Conservation (phyloP, 108 stramenopile species). For the Discostella stelligeroides region DNA sequence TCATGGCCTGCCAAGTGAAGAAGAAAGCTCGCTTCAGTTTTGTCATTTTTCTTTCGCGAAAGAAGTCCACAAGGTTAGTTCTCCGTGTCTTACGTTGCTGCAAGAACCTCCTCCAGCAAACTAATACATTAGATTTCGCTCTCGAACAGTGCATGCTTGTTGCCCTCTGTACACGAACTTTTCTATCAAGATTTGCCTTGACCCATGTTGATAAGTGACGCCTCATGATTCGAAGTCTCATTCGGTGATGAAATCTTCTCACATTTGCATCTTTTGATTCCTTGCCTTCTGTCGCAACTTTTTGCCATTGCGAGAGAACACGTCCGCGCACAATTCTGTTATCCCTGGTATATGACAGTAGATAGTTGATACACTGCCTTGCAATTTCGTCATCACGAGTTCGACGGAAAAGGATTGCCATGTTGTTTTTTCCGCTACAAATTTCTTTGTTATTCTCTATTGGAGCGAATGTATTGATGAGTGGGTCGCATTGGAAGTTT, state of each 20-base stretch:
- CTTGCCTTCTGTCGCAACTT: slow-evolving; percentile 1
- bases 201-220: slow-evolving; percentile 8
- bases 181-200: neutral
- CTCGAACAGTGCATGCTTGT: neutral
- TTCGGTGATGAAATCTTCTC: slow-evolving; percentile 2
- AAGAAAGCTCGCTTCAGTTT: slow-evolving; percentile 5
- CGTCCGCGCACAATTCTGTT: neutral
- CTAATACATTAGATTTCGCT: neutral
- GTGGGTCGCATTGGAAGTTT: neutral
- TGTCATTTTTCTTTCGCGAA: neutral
- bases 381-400: slow-evolving; percentile 10
- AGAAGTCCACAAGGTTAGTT: neutral
- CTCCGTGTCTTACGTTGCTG: neutral
- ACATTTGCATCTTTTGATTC: neutral
- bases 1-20: slow-evolving; percentile 5
- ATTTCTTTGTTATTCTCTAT: neutral
- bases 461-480: neutral
- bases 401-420: slow-evolving; percentile 15
- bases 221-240: slow-evolving; percentile 10
- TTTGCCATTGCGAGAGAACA: neutral
- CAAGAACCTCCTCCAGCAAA: slow-evolving; percentile 3
- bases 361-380: neutral
- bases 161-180: neutral
- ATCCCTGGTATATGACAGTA: neutral
- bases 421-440: slow-evolving; percentile 7